Conservation (phyloP, 805 yeast species). For the Metschnikowia rubicola region DNA sequence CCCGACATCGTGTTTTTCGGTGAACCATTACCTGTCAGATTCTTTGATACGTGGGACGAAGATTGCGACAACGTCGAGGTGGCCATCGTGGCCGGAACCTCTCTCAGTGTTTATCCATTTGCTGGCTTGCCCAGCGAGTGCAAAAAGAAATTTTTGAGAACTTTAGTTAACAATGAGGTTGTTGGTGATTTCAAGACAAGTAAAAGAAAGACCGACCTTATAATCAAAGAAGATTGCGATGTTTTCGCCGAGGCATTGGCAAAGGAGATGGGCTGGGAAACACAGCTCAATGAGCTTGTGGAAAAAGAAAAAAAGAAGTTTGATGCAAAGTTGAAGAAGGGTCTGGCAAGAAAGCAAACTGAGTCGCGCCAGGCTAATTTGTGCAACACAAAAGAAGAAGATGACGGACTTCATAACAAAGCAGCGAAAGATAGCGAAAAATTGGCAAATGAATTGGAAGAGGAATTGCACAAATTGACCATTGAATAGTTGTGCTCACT, state of each 20-base stretch:
- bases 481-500: conserved; percentile 17
- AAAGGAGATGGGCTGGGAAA: conserved; percentile 59
- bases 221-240: conserved; percentile 65
- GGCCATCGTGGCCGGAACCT: conserved; percentile 89
- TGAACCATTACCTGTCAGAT: conserved; percentile 70
- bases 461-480: conserved; percentile 9
- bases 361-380: too few relatives aligned
- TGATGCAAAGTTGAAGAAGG: not conserved
- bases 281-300: conserved; percentile 47
- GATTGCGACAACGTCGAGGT: conserved; percentile 54
- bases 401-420: not conserved
- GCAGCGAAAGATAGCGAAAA: conserved; percentile 3
- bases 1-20: conserved; percentile 97
- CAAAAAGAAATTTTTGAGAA: conserved; percentile 45
- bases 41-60: conserved; percentile 67
- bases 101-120: conserved; percentile 86
- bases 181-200: conserved; percentile 68
- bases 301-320: conserved; percentile 7
- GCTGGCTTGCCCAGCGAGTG: conserved; percentile 77
- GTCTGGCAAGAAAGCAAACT: not conserved
- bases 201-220: conserved; percentile 54
- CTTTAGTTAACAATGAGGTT: conserved; percentile 66
- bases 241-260: conserved; percentile 54
- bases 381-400: too few relatives aligned
- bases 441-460: conserved; percentile 9